These are phyloP conservation scores for Blastomyces parvus DNA, from an alignment of 2,329 filamentous ascomycete genomes.

Conservation along the genomic window DNA sequence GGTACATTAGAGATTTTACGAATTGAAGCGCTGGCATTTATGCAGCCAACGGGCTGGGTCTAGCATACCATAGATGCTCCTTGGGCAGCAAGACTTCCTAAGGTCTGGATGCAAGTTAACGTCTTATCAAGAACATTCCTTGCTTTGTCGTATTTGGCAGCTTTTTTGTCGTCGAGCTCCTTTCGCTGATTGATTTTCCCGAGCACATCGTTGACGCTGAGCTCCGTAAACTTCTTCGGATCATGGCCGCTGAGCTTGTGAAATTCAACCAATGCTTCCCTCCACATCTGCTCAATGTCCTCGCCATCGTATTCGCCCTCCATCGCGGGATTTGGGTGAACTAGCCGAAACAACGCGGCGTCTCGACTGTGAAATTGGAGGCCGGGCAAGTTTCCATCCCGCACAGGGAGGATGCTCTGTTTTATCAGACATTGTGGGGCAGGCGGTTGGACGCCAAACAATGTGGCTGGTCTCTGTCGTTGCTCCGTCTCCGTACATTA, in stretches of 20 bases:
- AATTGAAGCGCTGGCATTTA: background rate
- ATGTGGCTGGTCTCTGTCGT: background rate
- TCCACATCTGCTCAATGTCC: conserved; percentile 15
- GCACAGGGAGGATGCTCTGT: background rate
- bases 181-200: conserved; percentile 19
- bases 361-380: background rate
- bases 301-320: conserved; percentile 10
- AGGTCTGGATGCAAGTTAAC: conserved; percentile 18
- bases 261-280: conserved; percentile 14
- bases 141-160: conserved; percentile 18
- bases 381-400: background rate
- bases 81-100: conserved; percentile 20
- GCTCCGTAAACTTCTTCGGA: conserved; percentile 16
- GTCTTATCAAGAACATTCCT: conserved; percentile 21
- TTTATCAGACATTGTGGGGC: background rate
- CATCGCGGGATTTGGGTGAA: conserved; percentile 7
- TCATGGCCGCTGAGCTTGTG: conserved; percentile 15
- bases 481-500: background rate
- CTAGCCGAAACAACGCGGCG: background rate
- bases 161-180: conserved; percentile 19
- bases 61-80: conserved; percentile 21
- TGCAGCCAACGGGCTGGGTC: background rate
- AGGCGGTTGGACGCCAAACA: background rate
- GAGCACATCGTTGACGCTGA: conserved; percentile 19
- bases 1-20: background rate